Evolutionary conservation across 2,329 filamentous ascomycete species (phyloP).

Genomic region (Zasmidium citrigriseum): DNA sequence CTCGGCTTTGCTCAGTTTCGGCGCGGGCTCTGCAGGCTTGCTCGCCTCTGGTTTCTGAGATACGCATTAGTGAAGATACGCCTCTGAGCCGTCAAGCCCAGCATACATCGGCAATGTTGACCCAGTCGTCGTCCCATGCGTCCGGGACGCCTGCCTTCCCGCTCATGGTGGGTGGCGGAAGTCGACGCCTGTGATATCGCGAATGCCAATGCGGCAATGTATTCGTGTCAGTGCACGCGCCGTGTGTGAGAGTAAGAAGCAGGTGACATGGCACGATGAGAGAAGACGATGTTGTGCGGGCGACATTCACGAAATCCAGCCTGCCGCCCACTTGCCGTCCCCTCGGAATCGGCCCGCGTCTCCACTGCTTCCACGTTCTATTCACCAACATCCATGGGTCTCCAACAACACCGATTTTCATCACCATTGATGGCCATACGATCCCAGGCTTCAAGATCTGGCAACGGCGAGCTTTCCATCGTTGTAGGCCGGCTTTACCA

Average conservation of each 20-base stretch:
- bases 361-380: no score
- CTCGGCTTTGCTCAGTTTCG: slow-evolving; percentile 71
- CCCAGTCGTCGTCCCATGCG: slow-evolving; percentile 95
- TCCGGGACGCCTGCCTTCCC: slow-evolving; percentile 60
- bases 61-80: slow-evolving; percentile 13
- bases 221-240: background rate
- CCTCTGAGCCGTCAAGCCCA: background rate
- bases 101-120: slow-evolving; percentile 70
- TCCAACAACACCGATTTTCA: no score
- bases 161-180: slow-evolving; percentile 44
- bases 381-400: no score
- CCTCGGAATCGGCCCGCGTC: no score
- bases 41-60: slow-evolving; percentile 40
- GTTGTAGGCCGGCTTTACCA: no score
- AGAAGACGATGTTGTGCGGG: background rate
- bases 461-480: no score
- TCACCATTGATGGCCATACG: no score
- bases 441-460: no score
- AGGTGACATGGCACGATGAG: background rate
- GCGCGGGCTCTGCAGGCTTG: slow-evolving; percentile 36
- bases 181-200: background rate
- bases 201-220: no score
- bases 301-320: background rate
- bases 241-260: background rate
- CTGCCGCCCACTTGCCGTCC: background rate